Percentiles rank a stretch among this genome's conserved stretches.
Evolutionary conservation across 495 filamentous ascomycete genomes (phyloP).

Genomic region (Symbiotaphrina buchneri): DNA sequence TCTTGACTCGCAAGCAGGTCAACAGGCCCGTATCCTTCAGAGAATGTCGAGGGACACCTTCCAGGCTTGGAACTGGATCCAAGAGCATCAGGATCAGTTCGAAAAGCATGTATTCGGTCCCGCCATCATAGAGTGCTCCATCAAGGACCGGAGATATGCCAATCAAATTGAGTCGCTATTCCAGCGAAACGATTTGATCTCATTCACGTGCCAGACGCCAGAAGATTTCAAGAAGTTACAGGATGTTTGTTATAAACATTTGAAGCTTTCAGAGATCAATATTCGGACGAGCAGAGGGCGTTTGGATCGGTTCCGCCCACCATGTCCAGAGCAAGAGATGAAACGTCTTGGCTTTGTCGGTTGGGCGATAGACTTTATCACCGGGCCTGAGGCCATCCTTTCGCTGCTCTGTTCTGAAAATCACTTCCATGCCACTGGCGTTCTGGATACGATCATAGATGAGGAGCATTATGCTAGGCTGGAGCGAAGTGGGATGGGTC

Average conservation of each 20-base stretch:
- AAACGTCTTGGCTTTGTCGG: constrained; percentile 44
- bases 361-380: constrained; percentile 54
- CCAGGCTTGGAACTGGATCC: constrained; percentile 60
- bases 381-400: constrained; percentile 65
- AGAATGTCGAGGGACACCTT: constrained; percentile 33
- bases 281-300: constrained; percentile 31
- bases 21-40: constrained; percentile 40
- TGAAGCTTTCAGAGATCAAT: constrained; percentile 40
- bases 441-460: constrained; percentile 35
- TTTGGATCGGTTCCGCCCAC: constrained; percentile 26
- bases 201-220: constrained; percentile 53
- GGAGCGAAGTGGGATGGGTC: constrained; percentile 23
- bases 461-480: constrained; percentile 38
- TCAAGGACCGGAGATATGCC: constrained; percentile 54
- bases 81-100: constrained; percentile 45
- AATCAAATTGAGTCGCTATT: constrained; percentile 55
- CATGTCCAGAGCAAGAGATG: constrained; percentile 30
- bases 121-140: constrained; percentile 55
- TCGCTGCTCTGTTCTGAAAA: constrained; percentile 61
- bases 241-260: constrained; percentile 22
- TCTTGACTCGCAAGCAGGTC: constrained; percentile 57
- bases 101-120: constrained; percentile 71
- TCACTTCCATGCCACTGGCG: constrained; percentile 39
- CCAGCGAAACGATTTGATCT: constrained; percentile 32
- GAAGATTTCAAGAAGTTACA: constrained; percentile 53